A percentile compares a stretch with the other conserved stretches of the same genome.
phyloP scores from a whole-genome alignment of 305 asterid genomes.

The Caryopteris hybrid region DNA sequence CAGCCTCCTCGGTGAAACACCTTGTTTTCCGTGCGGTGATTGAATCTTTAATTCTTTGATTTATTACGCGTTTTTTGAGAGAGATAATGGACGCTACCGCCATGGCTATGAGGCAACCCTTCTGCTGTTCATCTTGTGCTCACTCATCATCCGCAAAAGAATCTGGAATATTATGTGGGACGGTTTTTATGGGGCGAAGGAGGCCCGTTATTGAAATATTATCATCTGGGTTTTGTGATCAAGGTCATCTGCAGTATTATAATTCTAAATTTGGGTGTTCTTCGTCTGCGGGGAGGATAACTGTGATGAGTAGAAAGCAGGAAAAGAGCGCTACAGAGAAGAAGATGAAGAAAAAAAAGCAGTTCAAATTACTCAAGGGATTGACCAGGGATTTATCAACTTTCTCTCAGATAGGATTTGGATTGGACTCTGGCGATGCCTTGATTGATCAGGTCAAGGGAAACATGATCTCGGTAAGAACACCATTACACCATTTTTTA shows the following conservation, averaged over 20 bases:
- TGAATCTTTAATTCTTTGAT: background rate
- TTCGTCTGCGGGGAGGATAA: constrained; percentile 17
- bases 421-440: constrained; percentile 29
- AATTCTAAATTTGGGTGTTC: background rate
- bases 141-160: constrained; percentile 7
- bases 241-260: constrained; percentile 54
- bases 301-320: constrained; percentile 24
- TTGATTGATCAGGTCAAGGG: constrained; percentile 48
- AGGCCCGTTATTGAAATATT: constrained; percentile 7
- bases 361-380: constrained; percentile 61
- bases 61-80: background rate
- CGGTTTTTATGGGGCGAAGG: background rate
- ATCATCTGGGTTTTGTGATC: constrained; percentile 36
- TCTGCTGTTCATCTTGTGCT: constrained; percentile 12
- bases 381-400: constrained; percentile 44
- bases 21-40: no score
- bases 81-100: constrained; percentile 31
- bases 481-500: no score
- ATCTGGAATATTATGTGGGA: background rate
- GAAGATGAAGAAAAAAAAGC: constrained; percentile 47
- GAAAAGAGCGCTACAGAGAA: constrained; percentile 20
- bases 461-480: constrained; percentile 51
- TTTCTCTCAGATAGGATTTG: constrained; percentile 48
- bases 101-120: constrained; percentile 26
- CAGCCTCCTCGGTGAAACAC: constrained; percentile 9